Conservation (phyloP, 2,329 filamentous ascomycete genomes). For the Meredithiella fracta region DNA sequence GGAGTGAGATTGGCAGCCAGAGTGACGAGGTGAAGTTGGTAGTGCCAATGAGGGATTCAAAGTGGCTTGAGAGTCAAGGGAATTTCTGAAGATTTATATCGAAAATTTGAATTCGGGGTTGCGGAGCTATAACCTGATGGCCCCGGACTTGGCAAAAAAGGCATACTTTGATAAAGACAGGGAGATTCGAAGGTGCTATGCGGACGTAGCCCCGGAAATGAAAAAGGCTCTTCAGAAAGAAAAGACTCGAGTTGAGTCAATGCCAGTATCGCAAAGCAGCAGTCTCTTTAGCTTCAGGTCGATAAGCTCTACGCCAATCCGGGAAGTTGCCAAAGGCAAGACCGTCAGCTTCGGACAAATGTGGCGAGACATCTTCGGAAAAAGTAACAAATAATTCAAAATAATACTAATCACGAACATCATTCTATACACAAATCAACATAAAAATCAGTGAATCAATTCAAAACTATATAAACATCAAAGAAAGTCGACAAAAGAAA, state of each 20-base stretch:
- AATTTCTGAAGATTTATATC: conserved; percentile 63
- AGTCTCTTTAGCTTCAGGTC: conserved; percentile 20
- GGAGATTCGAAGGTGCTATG: conserved; percentile 66
- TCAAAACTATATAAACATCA: too few species aligned
- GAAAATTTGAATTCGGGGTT: conserved; percentile 63
- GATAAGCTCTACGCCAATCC: conserved; percentile 13
- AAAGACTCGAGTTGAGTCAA: conserved; percentile 30
- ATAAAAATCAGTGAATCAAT: not conserved
- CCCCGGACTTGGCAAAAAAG: conserved; percentile 80
- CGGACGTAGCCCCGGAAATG: conserved; percentile 66
- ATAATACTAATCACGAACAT: too few species aligned
- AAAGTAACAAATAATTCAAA: not conserved
- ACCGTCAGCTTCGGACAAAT: conserved; percentile 80
- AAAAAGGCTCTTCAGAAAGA: conserved; percentile 56
- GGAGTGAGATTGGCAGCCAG: not conserved
- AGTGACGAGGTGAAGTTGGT: not conserved
- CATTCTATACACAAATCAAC: not conserved
- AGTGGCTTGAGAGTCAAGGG: conserved; percentile 57
- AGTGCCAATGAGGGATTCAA: conserved; percentile 56
- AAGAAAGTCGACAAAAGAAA: too few species aligned
- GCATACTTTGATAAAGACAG: conserved; percentile 74
- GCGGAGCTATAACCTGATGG: conserved; percentile 87
- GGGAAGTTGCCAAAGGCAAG: conserved; percentile 49
- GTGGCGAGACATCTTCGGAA: conserved; percentile 61
- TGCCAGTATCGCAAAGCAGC: conserved; percentile 19